These are phyloP conservation scores for Lentithecium fluviatile DNA, from an alignment of 495 filamentous ascomycete genomes.

Conservation along the genomic window DNA sequence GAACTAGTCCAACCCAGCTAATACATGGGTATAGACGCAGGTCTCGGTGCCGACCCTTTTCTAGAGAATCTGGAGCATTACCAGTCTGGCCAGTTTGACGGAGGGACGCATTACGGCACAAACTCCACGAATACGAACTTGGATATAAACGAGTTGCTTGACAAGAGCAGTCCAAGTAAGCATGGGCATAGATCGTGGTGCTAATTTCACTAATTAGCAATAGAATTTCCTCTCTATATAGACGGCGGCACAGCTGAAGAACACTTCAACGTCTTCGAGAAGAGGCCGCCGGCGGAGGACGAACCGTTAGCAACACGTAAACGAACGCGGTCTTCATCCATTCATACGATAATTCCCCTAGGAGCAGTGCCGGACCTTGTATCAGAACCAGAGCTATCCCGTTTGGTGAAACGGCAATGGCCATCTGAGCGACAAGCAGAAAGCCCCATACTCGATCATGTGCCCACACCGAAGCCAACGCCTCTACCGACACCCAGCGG, in stretches of 20 bases:
- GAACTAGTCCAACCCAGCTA: slow-evolving; percentile 11
- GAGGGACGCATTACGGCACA: slow-evolving; percentile 7
- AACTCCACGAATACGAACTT: slow-evolving; percentile 11
- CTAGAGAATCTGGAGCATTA: slow-evolving; percentile 17
- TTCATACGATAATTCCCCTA: slow-evolving; percentile 6
- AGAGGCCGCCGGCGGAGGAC: not conserved
- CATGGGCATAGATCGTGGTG: slow-evolving; percentile 13
- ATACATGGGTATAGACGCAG: slow-evolving; percentile 1
- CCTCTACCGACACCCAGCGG: slow-evolving; percentile 6
- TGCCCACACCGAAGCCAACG: slow-evolving; percentile 10
- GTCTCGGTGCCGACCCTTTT: slow-evolving; percentile 3
- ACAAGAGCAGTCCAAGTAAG: slow-evolving; percentile 22
- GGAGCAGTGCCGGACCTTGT: slow-evolving; percentile 11
- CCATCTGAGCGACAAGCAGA: slow-evolving; percentile 3
- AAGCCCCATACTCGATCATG: slow-evolving; percentile 13
- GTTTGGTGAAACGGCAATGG: slow-evolving; percentile 6
- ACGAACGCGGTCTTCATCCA: slow-evolving; percentile 11
- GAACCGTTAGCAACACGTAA: slow-evolving; percentile 19
- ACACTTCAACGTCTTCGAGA: slow-evolving; percentile 7
- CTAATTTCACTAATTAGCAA: slow-evolving; percentile 18
- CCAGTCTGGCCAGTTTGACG: slow-evolving; percentile 9
- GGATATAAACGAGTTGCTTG: slow-evolving; percentile 18
- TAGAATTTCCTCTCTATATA: slow-evolving; percentile 24
- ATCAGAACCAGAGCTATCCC: slow-evolving; percentile 14
- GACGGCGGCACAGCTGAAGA: slow-evolving; percentile 11